Conservation (phyloP, 176 grass and related monocot species). For the Elaeis guineensis region DNA sequence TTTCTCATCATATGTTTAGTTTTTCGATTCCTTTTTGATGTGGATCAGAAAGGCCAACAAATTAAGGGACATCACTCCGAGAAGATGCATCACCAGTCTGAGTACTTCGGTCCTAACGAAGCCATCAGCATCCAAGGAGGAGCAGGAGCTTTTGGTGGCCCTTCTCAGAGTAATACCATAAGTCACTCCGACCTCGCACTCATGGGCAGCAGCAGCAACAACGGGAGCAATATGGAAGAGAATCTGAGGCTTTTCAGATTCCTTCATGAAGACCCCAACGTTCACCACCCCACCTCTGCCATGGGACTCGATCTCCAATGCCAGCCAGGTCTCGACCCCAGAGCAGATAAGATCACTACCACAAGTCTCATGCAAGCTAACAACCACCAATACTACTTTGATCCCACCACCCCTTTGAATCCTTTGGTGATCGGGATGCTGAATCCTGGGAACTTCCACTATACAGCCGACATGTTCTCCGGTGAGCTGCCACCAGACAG, state of each 20-base stretch:
- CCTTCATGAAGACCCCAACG: neutral
- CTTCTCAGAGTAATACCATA: conserved; percentile 13
- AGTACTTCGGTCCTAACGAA: conserved; percentile 41
- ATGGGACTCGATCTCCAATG: conserved; percentile 35
- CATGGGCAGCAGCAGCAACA: neutral
- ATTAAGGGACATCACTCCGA: no score
- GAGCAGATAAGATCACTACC: conserved; percentile 1
- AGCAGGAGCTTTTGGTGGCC: conserved; percentile 17
- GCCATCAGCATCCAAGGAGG: neutral
- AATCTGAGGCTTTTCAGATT: neutral
- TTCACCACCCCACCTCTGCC: neutral
- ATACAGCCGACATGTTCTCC: conserved; percentile 11
- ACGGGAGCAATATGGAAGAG: neutral
- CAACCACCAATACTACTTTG: no score
- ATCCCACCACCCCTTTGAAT: no score
- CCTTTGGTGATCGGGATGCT: neutral
- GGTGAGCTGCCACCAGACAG: conserved; percentile 15
- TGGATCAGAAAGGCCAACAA: no score
- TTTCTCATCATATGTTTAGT: no score
- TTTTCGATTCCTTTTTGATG: no score
- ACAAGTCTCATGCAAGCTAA: neutral
- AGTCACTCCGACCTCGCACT: neutral
- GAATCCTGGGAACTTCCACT: no score
- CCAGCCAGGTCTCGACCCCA: conserved; percentile 8
- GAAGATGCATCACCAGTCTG: conserved; percentile 25